Conservation (phyloP, 352 stramenopile species). For the Blastocystis hominis region DNA sequence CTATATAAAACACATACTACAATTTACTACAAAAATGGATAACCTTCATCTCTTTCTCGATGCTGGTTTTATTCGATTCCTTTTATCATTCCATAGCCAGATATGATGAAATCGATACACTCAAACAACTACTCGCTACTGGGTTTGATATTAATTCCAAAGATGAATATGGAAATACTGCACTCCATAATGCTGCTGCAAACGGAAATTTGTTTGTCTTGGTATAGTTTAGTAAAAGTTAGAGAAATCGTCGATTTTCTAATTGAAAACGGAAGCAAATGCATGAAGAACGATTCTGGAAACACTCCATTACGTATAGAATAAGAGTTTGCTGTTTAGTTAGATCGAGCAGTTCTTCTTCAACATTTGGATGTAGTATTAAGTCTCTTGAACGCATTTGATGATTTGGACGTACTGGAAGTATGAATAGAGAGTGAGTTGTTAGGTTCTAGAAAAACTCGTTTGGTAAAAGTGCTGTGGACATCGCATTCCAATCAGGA, state of each 20-base stretch:
- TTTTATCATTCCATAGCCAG: background rate
- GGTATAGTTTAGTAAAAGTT: background rate
- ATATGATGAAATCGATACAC: background rate
- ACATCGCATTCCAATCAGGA: constrained; percentile 29
- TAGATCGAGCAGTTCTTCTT: background rate
- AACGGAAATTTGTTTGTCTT: background rate
- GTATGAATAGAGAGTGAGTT: background rate
- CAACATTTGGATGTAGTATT: constrained; percentile 14
- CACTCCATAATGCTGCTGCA: background rate
- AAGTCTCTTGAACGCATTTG: background rate
- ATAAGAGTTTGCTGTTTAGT: background rate
- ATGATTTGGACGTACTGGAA: background rate
- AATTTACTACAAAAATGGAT: background rate
- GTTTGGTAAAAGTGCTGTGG: constrained; percentile 17
- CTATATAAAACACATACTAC: no score
- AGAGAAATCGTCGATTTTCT: background rate
- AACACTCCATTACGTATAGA: no score
- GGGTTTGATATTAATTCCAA: background rate
- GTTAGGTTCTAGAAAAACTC: constrained; percentile 17
- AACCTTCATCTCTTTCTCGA: background rate
- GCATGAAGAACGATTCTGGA: no score
- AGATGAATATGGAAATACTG: background rate
- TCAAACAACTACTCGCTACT: background rate
- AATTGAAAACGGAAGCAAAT: no score
- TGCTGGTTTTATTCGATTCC: background rate